Conservation (phyloP, 75 land plant genomes). For the Cryptomeria japonica region DNA sequence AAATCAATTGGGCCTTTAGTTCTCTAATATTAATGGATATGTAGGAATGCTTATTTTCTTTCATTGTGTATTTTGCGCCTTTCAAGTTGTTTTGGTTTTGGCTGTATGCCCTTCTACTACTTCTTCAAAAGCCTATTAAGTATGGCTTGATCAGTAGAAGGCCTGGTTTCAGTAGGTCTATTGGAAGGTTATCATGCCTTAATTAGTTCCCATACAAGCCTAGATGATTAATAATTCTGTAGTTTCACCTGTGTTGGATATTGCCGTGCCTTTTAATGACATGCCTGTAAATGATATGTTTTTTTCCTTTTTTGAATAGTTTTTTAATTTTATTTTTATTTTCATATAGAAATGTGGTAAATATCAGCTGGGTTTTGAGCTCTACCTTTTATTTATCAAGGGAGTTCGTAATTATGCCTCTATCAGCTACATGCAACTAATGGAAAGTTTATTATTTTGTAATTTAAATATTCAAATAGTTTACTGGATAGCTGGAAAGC, state of each 20-base stretch:
- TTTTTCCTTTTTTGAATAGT: too few relatives aligned
- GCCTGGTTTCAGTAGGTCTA: not conserved
- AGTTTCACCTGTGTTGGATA: not conserved
- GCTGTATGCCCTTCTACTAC: not conserved
- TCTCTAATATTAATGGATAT: not conserved
- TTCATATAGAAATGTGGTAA: too few relatives aligned
- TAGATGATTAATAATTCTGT: not conserved
- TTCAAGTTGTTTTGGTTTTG: not conserved
- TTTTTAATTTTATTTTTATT: too few relatives aligned
- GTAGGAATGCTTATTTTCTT: not conserved
- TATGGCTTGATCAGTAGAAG: not conserved
- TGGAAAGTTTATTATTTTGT: not conserved
- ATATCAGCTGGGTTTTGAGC: not conserved
- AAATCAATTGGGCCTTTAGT: not conserved
- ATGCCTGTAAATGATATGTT: too few relatives aligned
- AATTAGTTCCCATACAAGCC: not conserved
- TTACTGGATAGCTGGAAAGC: not conserved
- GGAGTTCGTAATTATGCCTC: not conserved
- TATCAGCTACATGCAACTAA: not conserved
- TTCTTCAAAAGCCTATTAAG: not conserved
- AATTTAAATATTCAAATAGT: not conserved
- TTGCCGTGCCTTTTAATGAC: not conserved
- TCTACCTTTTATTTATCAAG: not conserved
- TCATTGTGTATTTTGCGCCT: not conserved
- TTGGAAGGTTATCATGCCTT: not conserved